These are phyloP conservation scores for Pyrenula massariospora DNA, from an alignment of 495 filamentous ascomycete genomes.

Conservation along the genomic window DNA sequence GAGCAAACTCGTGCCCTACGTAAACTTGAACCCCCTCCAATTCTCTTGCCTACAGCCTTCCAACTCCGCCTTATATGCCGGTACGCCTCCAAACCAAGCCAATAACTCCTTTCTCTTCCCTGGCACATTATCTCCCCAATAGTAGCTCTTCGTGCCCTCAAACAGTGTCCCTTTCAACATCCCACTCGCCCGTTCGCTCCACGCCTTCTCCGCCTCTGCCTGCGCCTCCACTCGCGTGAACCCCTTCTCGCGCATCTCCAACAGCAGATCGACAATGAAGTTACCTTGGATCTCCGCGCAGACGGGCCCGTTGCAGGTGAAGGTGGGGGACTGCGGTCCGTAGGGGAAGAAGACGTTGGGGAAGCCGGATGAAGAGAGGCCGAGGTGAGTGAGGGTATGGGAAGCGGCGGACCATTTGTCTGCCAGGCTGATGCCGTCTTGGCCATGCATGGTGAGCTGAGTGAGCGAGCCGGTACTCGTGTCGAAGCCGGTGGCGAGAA, in stretches of 20 bases:
- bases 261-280: slow-evolving; percentile 37
- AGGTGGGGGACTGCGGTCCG: slow-evolving; percentile 37
- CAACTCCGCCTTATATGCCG: slow-evolving; percentile 2
- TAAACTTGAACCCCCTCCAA: background rate
- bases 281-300: slow-evolving; percentile 36
- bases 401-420: slow-evolving; percentile 33
- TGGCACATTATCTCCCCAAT: slow-evolving; percentile 17
- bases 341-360: slow-evolving; percentile 46
- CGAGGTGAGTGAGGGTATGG: slow-evolving; percentile 31
- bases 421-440: slow-evolving; percentile 24
- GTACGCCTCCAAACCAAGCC: slow-evolving; percentile 11
- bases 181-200: slow-evolving; percentile 29
- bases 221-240: slow-evolving; percentile 31
- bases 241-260: slow-evolving; percentile 23
- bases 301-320: slow-evolving; percentile 35
- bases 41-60: background rate
- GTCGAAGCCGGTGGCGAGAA: slow-evolving; percentile 46
- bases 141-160: slow-evolving; percentile 18
- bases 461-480: slow-evolving; percentile 37
- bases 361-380: slow-evolving; percentile 31
- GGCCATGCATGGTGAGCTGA: slow-evolving; percentile 33
- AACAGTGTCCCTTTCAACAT: slow-evolving; percentile 35
- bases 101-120: slow-evolving; percentile 26
- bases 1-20: no score
- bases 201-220: slow-evolving; percentile 30